Percentiles rank a stretch among this genome's conserved stretches.
Evolutionary conservation across 768 basidiomycete species (phyloP).

Genomic region (Podaxis sp.): DNA sequence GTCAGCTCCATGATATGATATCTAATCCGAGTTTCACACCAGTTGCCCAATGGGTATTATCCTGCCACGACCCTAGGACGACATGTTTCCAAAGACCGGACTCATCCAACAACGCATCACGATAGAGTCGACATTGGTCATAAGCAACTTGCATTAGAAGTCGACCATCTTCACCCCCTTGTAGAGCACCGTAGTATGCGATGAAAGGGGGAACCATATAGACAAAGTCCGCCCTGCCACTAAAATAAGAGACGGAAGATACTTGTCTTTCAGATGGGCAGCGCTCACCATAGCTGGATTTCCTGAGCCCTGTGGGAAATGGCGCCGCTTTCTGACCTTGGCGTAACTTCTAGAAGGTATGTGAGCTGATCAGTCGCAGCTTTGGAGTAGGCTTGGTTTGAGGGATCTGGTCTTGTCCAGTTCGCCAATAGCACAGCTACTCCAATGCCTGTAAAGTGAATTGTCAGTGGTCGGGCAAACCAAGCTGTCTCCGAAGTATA

Average conservation of each 20-base stretch:
- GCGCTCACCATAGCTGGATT: conserved; percentile 50
- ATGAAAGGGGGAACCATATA: conserved; percentile 69
- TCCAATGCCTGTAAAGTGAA: conserved; percentile 40
- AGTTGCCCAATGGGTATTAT: conserved; percentile 56
- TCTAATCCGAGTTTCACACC: conserved; percentile 27
- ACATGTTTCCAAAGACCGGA: conserved; percentile 59
- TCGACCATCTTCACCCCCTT: conserved; percentile 32
- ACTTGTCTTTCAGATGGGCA: not conserved
- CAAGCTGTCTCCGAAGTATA: not conserved
- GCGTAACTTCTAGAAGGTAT: conserved; percentile 44
- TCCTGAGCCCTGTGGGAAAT: conserved; percentile 55
- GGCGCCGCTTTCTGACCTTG: conserved; percentile 47
- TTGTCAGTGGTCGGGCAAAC: conserved; percentile 10
- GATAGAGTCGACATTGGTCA: conserved; percentile 56
- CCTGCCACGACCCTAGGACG: conserved; percentile 40
- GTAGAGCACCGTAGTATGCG: conserved; percentile 59
- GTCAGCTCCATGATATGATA: not conserved
- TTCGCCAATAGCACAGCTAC: conserved; percentile 50
- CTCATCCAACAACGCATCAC: conserved; percentile 47
- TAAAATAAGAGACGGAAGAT: not conserved
- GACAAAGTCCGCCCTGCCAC: conserved; percentile 51
- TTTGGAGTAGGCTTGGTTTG: conserved; percentile 31
- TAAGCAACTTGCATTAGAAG: conserved; percentile 47
- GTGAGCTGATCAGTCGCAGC: conserved; percentile 47
- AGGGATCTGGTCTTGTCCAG: conserved; percentile 41